A percentile compares a stretch with the other conserved stretches of the same genome.
Evolutionary conservation across 306 rosid genomes (phyloP).

Genomic region (Lithocarpus polystachyus): DNA sequence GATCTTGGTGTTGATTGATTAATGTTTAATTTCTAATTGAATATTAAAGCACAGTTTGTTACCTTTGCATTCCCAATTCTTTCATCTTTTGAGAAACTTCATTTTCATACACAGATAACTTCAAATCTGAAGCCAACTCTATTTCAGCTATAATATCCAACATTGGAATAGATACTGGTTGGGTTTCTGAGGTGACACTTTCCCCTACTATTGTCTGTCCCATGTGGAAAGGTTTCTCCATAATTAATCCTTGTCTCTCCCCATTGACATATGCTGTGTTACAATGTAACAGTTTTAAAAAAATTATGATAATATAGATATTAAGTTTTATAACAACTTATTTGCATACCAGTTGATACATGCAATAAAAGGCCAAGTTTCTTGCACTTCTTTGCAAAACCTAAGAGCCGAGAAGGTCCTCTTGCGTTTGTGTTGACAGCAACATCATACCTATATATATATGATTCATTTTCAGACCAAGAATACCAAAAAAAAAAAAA

Average conservation of each 20-base stretch:
- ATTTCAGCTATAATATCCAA: conserved; percentile 37
- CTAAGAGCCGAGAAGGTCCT: conserved; percentile 48
- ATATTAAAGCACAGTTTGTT: too few relatives aligned
- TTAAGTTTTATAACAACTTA: too few relatives aligned
- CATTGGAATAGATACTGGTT: neutral
- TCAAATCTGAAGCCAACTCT: conserved; percentile 26
- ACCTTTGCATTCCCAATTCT: conserved; percentile 49
- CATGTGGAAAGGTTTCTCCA: conserved; percentile 42
- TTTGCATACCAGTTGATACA: conserved; percentile 42
- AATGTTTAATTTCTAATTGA: too few relatives aligned
- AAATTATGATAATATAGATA: too few relatives aligned
- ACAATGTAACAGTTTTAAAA: neutral
- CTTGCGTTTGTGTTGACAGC: conserved; percentile 46
- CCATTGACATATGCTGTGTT: conserved; percentile 50
- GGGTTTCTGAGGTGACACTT: conserved; percentile 10
- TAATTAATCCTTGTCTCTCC: conserved; percentile 44
- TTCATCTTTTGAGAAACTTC: conserved; percentile 44
- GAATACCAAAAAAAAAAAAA: neutral
- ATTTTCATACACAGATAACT: conserved; percentile 15
- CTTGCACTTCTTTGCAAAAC: conserved; percentile 47
- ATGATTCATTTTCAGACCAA: too few relatives aligned
- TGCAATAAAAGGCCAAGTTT: conserved; percentile 51
- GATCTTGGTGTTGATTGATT: too few relatives aligned
- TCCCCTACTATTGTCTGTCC: conserved; percentile 39
- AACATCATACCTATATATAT: conserved; percentile 41